Percentiles rank a stretch among this genome's conserved stretches.
Evolutionary conservation across 805 yeast species (phyloP).

Genomic region (Ogataea wickerhamii): DNA sequence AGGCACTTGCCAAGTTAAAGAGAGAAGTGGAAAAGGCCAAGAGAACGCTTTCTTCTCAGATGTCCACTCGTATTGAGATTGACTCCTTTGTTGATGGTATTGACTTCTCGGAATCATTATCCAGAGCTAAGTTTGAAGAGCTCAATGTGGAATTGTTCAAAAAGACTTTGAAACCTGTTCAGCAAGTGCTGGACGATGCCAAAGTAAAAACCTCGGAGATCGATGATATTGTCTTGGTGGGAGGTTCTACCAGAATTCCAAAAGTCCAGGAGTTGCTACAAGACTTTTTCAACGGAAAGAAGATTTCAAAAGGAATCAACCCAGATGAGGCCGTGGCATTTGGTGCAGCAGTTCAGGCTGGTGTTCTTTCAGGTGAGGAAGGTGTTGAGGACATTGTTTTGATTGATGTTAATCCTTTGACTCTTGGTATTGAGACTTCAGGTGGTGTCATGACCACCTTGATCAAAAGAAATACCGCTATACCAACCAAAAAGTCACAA

Average conservation of each 20-base stretch:
- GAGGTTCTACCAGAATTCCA: slow-evolving; percentile 99
- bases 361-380: slow-evolving; percentile 93
- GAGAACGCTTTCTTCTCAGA: slow-evolving; percentile 92
- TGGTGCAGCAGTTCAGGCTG: slow-evolving; percentile 99
- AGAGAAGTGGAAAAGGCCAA: slow-evolving; percentile 98
- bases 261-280: slow-evolving; percentile 93
- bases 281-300: slow-evolving; percentile 88
- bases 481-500: slow-evolving; percentile 93
- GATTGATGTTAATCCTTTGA: slow-evolving; percentile 90
- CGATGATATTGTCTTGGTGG: slow-evolving; percentile 94
- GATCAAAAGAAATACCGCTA: slow-evolving; percentile 91
- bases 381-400: slow-evolving; percentile 87
- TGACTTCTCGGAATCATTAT: slow-evolving; percentile 91
- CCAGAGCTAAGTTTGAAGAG: slow-evolving; percentile 98
- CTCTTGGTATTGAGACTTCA: slow-evolving; percentile 93
- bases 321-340: slow-evolving; percentile 99
- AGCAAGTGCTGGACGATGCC: slow-evolving; percentile 91
- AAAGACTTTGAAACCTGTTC: slow-evolving; percentile 94
- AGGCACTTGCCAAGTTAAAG: slow-evolving; percentile 90
- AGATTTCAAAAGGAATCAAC: slow-evolving; percentile 94
- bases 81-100: slow-evolving; percentile 93
- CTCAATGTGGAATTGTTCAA: slow-evolving; percentile 88
- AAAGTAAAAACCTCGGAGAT: slow-evolving; percentile 82
- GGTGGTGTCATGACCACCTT: slow-evolving; percentile 98
- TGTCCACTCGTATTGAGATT: slow-evolving; percentile 93